A percentile compares a stretch with the other conserved stretches of the same genome.
Conservation (phyloP, 1,284 basidiomycete species). For the Pisolithus thermaeus region DNA sequence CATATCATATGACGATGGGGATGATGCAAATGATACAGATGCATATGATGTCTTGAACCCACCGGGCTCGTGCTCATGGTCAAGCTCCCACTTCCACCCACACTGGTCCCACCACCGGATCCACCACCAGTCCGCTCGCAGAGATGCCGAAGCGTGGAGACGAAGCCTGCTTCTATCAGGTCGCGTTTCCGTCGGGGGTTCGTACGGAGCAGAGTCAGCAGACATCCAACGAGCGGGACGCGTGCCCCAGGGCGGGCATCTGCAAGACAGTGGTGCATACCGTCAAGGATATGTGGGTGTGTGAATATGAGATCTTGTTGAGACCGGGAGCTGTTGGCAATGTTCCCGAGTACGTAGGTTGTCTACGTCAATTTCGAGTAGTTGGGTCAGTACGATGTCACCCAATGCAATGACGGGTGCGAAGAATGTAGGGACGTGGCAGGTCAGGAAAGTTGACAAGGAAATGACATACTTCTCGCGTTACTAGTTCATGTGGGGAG, state of each 20-base stretch:
- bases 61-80: slow-evolving; percentile 20
- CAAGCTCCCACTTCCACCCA: background rate
- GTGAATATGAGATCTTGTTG: slow-evolving; percentile 46
- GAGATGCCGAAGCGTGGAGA: slow-evolving; percentile 39
- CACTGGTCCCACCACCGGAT: slow-evolving; percentile 11
- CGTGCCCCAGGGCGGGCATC: slow-evolving; percentile 52
- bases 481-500: slow-evolving; percentile 44
- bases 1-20: slow-evolving; percentile 21
- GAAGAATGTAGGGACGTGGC: too few relatives aligned
- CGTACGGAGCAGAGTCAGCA: slow-evolving; percentile 44
- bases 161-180: slow-evolving; percentile 40
- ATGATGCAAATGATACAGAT: background rate
- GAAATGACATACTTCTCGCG: slow-evolving; percentile 39
- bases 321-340: slow-evolving; percentile 50
- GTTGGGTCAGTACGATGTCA: too few relatives aligned
- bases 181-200: slow-evolving; percentile 32
- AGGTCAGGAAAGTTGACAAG: background rate
- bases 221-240: slow-evolving; percentile 52
- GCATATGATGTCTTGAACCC: background rate
- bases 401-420: too few relatives aligned
- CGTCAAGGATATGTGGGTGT: slow-evolving; percentile 43
- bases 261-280: slow-evolving; percentile 50
- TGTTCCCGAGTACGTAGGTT: slow-evolving; percentile 54
- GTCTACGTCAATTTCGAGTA: slow-evolving; percentile 33
- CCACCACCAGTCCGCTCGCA: slow-evolving; percentile 41